A percentile compares a stretch with the other conserved stretches of the same genome.
These are phyloP conservation scores for Aspergillus pseudoglaucus DNA, from an alignment of 2,329 filamentous ascomycete genomes.

Conservation along the genomic window DNA sequence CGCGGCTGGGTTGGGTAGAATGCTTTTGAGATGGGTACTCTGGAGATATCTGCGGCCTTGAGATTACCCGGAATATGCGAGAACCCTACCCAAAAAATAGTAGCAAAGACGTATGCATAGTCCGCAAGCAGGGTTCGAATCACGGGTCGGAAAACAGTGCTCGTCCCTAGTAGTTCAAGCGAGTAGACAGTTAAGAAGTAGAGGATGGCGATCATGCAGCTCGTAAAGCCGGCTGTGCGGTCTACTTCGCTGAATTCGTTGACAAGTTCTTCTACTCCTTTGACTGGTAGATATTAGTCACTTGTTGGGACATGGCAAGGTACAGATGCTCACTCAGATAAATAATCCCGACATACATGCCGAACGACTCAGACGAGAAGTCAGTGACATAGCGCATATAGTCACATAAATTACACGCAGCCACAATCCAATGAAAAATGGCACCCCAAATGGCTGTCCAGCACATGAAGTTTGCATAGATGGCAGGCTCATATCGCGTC, in stretches of 20 bases:
- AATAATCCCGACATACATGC: slow-evolving; percentile 52
- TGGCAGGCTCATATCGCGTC: slow-evolving; percentile 40
- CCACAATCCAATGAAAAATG: slow-evolving; percentile 52
- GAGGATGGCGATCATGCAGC: slow-evolving; percentile 45
- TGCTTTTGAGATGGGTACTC: slow-evolving; percentile 64
- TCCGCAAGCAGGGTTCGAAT: slow-evolving; percentile 45
- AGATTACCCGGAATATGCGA: slow-evolving; percentile 72
- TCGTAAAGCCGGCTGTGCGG: slow-evolving; percentile 42
- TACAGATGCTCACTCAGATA: slow-evolving; percentile 42
- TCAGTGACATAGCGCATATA: slow-evolving; percentile 56
- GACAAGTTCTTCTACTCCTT: slow-evolving; percentile 51
- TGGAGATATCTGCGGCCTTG: slow-evolving; percentile 57
- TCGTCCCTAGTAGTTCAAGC: slow-evolving; percentile 47
- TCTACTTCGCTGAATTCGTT: slow-evolving; percentile 42
- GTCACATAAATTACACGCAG: slow-evolving; percentile 48
- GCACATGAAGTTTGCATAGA: slow-evolving; percentile 51
- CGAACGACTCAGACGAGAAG: slow-evolving; percentile 50
- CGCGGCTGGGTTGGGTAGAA: slow-evolving; percentile 68
- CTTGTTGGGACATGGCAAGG: not conserved
- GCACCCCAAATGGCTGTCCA: slow-evolving; percentile 54
- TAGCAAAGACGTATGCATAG: slow-evolving; percentile 47
- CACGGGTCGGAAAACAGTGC: slow-evolving; percentile 40
- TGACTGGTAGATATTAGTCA: slow-evolving; percentile 33
- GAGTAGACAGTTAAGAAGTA: slow-evolving; percentile 48
- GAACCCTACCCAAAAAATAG: slow-evolving; percentile 76